Evolutionary conservation across 805 yeast genomes (phyloP), one percentile per base, ranked within the genome.

Genomic region (Hanseniaspora hatyaiensis): DNA sequence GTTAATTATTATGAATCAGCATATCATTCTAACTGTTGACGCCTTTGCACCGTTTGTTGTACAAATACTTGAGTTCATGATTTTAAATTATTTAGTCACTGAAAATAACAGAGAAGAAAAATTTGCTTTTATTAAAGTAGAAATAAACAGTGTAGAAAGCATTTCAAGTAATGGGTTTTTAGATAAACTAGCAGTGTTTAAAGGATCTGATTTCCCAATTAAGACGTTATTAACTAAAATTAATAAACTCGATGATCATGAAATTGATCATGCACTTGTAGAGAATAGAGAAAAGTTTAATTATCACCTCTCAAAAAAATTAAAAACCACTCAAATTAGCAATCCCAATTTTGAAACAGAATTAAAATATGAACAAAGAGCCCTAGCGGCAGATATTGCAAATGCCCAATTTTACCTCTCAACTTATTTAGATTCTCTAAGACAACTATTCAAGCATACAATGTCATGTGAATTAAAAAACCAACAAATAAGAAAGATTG

Each of bases 391-490:
- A 8, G 40, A 34, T 28, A n/a, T 24, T 1, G n/a, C 16, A 26
- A 4, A 15, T 4, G 24, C 38, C 6, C 3, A 15, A 20, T 16
- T 8, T 3, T 37, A 31, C 18, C 5, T 24, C 16, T 22, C 24
- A 12, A 15, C 40, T 8, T 37, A 23, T 11, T 24, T 19, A 2
- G 15, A 26, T 3, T 37, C 40, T 8, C 3, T 19, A 13, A 6
- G 5, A 3, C 26, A 8, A 26, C 15, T 42, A 4, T 6, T 12
- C 9, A 31, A 22, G 2, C 39, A 37, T 31, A 22, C 37, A 18
- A 55, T 57, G 38, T 61, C 61, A 3, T 57, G 50, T 23, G 59
- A 61, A 40, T 52, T 53, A 8, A 57, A 58, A 32, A 54, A 54
- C 20, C 51, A 55, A 52, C 39, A 58, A 39, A 47, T 60, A 22